Evolutionary conservation across 2,329 filamentous ascomycete species (phyloP).

Genomic region (Cytospora paraplurivora): DNA sequence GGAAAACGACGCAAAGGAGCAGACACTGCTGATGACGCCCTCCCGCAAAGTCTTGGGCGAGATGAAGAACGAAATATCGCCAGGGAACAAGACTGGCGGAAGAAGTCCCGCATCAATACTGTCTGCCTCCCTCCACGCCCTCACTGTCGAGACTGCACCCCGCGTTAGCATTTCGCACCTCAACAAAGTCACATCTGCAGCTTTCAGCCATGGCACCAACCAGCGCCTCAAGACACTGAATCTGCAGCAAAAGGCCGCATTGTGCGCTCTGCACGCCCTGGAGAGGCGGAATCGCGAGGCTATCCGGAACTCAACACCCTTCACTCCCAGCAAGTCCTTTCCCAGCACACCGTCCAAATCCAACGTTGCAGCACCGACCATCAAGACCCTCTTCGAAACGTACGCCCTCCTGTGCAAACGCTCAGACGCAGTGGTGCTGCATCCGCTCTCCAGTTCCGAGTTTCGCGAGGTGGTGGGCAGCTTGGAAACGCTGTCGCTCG

Average conservation of each 20-base stretch:
- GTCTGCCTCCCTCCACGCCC: slow-evolving; percentile 56
- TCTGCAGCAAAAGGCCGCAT: slow-evolving; percentile 91
- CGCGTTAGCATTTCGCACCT: slow-evolving; percentile 88
- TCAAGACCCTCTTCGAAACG: slow-evolving; percentile 81
- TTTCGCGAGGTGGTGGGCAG: slow-evolving; percentile 92
- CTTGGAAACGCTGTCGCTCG: slow-evolving; percentile 82
- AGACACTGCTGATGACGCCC: slow-evolving; percentile 62
- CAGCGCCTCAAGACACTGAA: slow-evolving; percentile 87
- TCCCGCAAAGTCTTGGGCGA: slow-evolving; percentile 79
- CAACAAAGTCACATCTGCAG: slow-evolving; percentile 84
- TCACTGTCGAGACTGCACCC: slow-evolving; percentile 80
- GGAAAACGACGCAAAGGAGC: slow-evolving; percentile 61
- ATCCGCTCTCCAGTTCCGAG: slow-evolving; percentile 86
- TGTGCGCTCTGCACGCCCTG: slow-evolving; percentile 86
- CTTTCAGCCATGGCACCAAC: slow-evolving; percentile 85
- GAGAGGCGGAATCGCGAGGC: slow-evolving; percentile 70
- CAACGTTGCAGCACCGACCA: slow-evolving; percentile 67
- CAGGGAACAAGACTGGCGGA: slow-evolving; percentile 38
- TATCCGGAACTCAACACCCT: slow-evolving; percentile 43
- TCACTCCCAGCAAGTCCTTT: slow-evolving; percentile 28
- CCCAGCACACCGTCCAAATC: slow-evolving; percentile 62
- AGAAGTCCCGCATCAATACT: slow-evolving; percentile 52
- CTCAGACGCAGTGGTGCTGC: slow-evolving; percentile 72
- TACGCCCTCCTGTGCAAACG: slow-evolving; percentile 82
- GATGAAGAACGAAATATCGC: slow-evolving; percentile 73